Conservation (phyloP, 148 eudicot genomes). For the Spergularia bocconei region DNA sequence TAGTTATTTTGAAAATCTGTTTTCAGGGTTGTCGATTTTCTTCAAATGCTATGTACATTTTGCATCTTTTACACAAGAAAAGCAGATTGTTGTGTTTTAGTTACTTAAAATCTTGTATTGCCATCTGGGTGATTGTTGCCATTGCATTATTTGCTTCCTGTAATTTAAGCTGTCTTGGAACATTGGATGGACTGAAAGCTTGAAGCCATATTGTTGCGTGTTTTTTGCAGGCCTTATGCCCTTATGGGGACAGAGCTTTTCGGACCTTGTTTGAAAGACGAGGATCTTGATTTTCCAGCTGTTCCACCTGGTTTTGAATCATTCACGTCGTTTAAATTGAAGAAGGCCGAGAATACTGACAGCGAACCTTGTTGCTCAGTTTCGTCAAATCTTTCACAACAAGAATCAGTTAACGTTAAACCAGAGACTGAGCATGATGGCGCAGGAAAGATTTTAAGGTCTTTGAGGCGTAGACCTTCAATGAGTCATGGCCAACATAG, state of each 20-base stretch:
- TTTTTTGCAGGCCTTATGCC: slow-evolving; percentile 43
- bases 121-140: too few species aligned
- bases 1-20: neutral
- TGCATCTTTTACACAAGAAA: too few species aligned
- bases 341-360: slow-evolving; percentile 53
- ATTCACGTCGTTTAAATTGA: slow-evolving; percentile 54
- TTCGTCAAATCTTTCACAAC: slow-evolving; percentile 49
- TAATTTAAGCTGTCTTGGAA: neutral
- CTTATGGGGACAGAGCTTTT: slow-evolving; percentile 74
- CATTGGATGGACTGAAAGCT: neutral
- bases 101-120: too few species aligned
- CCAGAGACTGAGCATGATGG: slow-evolving; percentile 34
- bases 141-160: too few species aligned
- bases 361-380: slow-evolving; percentile 44
- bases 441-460: slow-evolving; percentile 44
- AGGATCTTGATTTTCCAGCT: slow-evolving; percentile 66
- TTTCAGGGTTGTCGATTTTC: neutral
- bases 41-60: neutral
- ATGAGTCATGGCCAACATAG: slow-evolving; percentile 44
- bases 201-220: slow-evolving; percentile 7
- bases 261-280: slow-evolving; percentile 62
- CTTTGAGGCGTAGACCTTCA: slow-evolving; percentile 50
- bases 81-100: too few species aligned
- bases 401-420: slow-evolving; percentile 36
- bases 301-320: slow-evolving; percentile 97